Evolutionary conservation across 768 basidiomycete genomes (phyloP), one percentile per base, ranked within the genome.

Genomic region (Boletus patriciae): DNA sequence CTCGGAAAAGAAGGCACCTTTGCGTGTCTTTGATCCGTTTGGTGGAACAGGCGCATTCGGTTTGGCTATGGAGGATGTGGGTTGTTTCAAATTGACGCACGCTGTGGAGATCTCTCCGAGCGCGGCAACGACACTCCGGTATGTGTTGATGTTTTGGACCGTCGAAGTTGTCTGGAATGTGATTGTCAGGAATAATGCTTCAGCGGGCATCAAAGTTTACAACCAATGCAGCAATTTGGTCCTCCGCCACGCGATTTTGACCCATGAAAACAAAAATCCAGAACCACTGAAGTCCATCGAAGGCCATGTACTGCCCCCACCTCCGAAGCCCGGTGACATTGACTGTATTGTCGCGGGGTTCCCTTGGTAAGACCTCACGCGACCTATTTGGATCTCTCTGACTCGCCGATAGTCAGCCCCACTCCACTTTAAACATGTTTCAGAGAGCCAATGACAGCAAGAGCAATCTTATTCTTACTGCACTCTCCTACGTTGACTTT

Each of bases 71-170:
- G 78, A 79, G 16, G 73, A 81, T 38, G 75, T 78, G 3, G 83
- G 80, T 51, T 83, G 80, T 50, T 60, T 88, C 48, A 77, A 81
- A 57, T 64, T 88, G 6, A 84, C 83, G 0, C 83, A 88, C 72
- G 81, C 84, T 0, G 71, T 91, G 43, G 91, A 93, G 61, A 84
- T 90, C 21, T 76, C 82, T n/a, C 88, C 90, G 0, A 88, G 86
- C 66, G 88, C 92, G 9, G 85, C 87, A 0, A 72, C 73, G 55
- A 89, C 90, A 1, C 73, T 87, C 16, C 73, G 71, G 91, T 88
- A 62, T 50, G 80, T 68, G 31, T 31, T 2, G 10, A 56, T 54
- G 11, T 51, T 31, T 38, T 37, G 38, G 2, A 19, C 23, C 6
- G 15, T 45, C 25, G 40, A 18, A 8, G 47, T 34, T 41, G 40